Evolutionary conservation across 2,329 filamentous ascomycete species (phyloP).

Genomic region (Botrytis deweyae): DNA sequence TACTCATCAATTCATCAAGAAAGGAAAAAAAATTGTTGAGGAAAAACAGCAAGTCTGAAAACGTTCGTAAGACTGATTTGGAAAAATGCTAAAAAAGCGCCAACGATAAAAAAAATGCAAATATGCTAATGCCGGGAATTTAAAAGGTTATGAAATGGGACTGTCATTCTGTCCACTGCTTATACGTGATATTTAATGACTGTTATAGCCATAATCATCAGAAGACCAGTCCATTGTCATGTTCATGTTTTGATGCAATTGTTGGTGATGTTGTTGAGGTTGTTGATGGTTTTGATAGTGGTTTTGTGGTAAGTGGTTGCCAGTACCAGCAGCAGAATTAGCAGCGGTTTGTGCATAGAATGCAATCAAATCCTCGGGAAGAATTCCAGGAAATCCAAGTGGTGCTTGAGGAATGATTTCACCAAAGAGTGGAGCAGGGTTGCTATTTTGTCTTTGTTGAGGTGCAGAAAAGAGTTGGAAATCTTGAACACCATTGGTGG

Average conservation of each 20-base stretch:
- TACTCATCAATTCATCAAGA: constrained; percentile 13
- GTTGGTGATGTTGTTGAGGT: constrained; percentile 14
- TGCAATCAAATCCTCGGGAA: constrained; percentile 34
- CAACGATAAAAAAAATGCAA: constrained; percentile 6
- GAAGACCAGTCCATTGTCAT: constrained; percentile 24
- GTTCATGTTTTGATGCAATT: constrained; percentile 17
- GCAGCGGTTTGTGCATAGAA: constrained; percentile 36
- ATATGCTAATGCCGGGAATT: constrained; percentile 3
- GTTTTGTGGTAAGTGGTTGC: constrained; percentile 18
- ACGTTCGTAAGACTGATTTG: not conserved
- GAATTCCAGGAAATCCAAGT: constrained; percentile 29
- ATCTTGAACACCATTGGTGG: constrained; percentile 25
- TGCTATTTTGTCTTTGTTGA: constrained; percentile 30
- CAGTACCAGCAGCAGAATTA: constrained; percentile 25
- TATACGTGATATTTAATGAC: not conserved
- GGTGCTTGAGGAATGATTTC: constrained; percentile 30
- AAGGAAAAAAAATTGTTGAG: not conserved
- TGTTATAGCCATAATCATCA: constrained; percentile 18
- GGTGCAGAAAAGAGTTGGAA: constrained; percentile 37
- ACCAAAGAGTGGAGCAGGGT: constrained; percentile 35
- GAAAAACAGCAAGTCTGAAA: not conserved
- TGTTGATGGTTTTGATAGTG: constrained; percentile 20
- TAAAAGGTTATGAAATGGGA: not conserved
- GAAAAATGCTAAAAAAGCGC: not conserved
- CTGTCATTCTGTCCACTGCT: not conserved